Percentiles rank a stretch among this genome's conserved stretches.
Conservation (phyloP, 2,329 filamentous ascomycete genomes). For the Fusarium acutatum region DNA sequence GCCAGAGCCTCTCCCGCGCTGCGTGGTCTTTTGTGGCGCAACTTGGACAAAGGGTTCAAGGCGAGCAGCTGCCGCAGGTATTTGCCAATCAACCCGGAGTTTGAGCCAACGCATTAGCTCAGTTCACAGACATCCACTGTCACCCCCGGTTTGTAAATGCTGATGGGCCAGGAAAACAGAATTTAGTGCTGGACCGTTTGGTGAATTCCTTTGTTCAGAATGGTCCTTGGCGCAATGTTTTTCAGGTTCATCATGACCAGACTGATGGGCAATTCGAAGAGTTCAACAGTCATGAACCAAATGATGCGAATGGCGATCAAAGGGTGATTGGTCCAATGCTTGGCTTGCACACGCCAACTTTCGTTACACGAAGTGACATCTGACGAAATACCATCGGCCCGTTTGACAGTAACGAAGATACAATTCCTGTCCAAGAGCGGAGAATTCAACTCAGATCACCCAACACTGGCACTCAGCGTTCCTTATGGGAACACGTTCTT, state of each 20-base stretch:
- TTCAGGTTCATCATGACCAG: not conserved
- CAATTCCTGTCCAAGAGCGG: not conserved
- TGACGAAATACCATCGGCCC: not conserved
- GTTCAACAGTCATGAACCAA: not conserved
- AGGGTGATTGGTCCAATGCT: not conserved
- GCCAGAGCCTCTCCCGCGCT: conserved; percentile 44
- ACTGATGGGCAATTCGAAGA: not conserved
- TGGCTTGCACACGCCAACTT: not conserved
- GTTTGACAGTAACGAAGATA: not conserved
- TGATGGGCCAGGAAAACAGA: not conserved
- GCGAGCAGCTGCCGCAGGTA: conserved; percentile 38
- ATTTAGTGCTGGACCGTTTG: not conserved
- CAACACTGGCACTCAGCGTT: not conserved
- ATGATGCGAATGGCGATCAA: not conserved
- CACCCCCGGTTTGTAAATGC: not conserved
- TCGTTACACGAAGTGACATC: not conserved
- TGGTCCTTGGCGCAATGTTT: not conserved
- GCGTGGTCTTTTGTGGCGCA: conserved; percentile 51
- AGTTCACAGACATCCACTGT: not conserved
- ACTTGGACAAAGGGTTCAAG: conserved; percentile 46
- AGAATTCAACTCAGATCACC: not conserved
- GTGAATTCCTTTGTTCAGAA: not conserved
- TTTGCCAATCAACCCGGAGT: conserved; percentile 32
- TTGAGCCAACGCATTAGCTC: conserved; percentile 6
- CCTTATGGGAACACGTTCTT: not conserved